Evolutionary conservation across 164 flowering plant genomes (phyloP).

Genomic region (Berberis thunbergii): DNA sequence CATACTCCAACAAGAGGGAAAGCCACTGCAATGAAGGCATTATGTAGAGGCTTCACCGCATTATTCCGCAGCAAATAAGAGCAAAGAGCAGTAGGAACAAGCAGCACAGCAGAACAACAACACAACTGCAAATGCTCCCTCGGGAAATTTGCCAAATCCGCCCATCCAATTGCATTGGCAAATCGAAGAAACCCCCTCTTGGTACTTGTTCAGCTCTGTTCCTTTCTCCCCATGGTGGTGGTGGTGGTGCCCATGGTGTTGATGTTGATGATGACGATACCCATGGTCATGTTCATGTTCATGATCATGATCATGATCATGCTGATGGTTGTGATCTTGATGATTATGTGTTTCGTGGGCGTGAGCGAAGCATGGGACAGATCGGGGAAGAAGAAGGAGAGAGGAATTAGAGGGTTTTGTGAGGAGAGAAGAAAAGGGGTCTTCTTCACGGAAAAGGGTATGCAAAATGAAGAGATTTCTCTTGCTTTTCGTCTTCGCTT

Average conservation of each 20-base stretch:
- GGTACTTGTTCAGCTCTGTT: conserved; percentile 32
- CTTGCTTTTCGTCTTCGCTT: no score
- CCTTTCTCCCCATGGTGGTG: conserved; percentile 19
- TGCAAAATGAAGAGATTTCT: no score
- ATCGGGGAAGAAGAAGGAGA: neutral
- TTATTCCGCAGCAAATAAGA: conserved; percentile 60
- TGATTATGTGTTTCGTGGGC: conserved; percentile 13
- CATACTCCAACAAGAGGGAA: conserved; percentile 93
- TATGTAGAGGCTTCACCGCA: conserved; percentile 49
- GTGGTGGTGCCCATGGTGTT: conserved; percentile 7
- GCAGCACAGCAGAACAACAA: conserved; percentile 58
- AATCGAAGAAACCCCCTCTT: conserved; percentile 44
- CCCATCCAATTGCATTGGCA: conserved; percentile 60
- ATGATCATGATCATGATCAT: no score
- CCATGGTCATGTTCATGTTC: conserved; percentile 11
- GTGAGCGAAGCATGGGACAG: conserved; percentile 14
- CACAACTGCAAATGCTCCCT: conserved; percentile 84
- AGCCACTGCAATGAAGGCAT: conserved; percentile 40
- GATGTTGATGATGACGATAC: conserved; percentile 26
- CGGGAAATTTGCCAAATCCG: conserved; percentile 52
- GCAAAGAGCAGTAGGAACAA: conserved; percentile 64
- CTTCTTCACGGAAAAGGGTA: no score
- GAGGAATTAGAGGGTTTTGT: conserved; percentile 1
- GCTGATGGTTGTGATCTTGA: conserved; percentile 9
- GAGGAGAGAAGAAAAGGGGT: no score